Conservation (phyloP, 768 basidiomycete genomes). For the Fibroporia radiculosa region DNA sequence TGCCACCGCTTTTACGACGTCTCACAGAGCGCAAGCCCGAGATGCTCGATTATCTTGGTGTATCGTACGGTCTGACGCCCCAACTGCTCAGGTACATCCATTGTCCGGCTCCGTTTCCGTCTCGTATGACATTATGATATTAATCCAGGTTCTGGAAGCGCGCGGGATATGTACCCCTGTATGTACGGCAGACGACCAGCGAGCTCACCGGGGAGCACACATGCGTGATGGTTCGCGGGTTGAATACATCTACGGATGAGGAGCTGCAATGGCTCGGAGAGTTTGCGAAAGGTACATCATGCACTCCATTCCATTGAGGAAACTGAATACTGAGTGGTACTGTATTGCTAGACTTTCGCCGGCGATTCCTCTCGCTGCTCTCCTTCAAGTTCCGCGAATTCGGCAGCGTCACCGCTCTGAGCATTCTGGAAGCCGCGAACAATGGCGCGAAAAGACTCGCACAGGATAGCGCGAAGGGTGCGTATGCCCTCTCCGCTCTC, state of each 20-base stretch:
- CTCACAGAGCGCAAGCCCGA: slow-evolving; percentile 88
- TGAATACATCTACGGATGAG: slow-evolving; percentile 56
- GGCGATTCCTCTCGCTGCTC: slow-evolving; percentile 80
- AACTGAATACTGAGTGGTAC: neutral
- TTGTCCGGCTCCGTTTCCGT: neutral
- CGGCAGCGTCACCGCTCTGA: slow-evolving; percentile 78
- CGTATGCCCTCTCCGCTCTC: slow-evolving; percentile 2
- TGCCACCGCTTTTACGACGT: slow-evolving; percentile 91
- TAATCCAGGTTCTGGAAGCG: slow-evolving; percentile 85
- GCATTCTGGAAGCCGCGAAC: slow-evolving; percentile 81
- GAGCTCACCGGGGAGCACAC: slow-evolving; percentile 96
- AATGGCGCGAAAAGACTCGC: slow-evolving; percentile 43
- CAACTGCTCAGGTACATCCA: slow-evolving; percentile 59
- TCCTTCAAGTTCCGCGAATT: slow-evolving; percentile 97
- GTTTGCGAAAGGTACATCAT: slow-evolving; percentile 67
- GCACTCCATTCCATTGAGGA: neutral
- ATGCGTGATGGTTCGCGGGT: slow-evolving; percentile 87
- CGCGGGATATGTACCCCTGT: slow-evolving; percentile 84
- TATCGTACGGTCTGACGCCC: slow-evolving; percentile 90
- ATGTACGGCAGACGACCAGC: slow-evolving; percentile 87
- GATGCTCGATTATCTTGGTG: slow-evolving; percentile 86
- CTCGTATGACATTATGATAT: slow-evolving; percentile 1
- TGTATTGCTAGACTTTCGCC: slow-evolving; percentile 70
- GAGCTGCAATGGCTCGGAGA: slow-evolving; percentile 81
- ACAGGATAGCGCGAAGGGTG: slow-evolving; percentile 31